phyloP scores from a whole-genome alignment of 1,284 basidiomycete genomes.

The Microbotryomycetes sp. region DNA sequence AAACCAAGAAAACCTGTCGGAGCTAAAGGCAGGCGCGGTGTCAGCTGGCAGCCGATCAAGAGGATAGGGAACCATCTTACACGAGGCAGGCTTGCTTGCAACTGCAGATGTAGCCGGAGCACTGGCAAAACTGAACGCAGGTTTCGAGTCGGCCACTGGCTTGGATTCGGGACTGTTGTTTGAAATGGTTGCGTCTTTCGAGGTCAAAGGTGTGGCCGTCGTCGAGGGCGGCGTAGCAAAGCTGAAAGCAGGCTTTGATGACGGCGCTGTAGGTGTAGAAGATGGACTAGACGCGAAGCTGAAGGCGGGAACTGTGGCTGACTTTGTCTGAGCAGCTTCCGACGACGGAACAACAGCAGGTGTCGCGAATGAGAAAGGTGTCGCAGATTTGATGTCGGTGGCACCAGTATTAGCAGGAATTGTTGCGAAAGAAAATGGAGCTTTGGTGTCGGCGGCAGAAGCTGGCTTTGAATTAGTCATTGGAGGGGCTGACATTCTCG shows the following conservation, averaged over 20 bases:
- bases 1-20: constrained; percentile 16
- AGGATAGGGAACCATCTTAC: not conserved
- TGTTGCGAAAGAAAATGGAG: constrained; percentile 22
- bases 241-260: not conserved
- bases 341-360: constrained; percentile 1
- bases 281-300: constrained; percentile 3
- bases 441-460: not conserved
- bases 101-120: not conserved
- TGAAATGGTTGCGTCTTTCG: no score
- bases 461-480: not conserved
- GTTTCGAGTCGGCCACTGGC: not conserved
- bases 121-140: constrained; percentile 6
- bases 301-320: constrained; percentile 8
- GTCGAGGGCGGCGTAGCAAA: not conserved
- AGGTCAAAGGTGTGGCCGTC: constrained; percentile 4
- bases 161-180: no score
- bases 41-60: not conserved
- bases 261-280: not conserved
- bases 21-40: not conserved
- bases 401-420: not conserved
- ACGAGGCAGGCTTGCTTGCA: not conserved
- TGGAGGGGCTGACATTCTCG: not conserved
- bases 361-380: not conserved
- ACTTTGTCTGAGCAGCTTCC: not conserved
- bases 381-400: not conserved